These are phyloP conservation scores for Luzula sylvatica DNA, from an alignment of 176 grass and related monocot species.

Conservation along the genomic window DNA sequence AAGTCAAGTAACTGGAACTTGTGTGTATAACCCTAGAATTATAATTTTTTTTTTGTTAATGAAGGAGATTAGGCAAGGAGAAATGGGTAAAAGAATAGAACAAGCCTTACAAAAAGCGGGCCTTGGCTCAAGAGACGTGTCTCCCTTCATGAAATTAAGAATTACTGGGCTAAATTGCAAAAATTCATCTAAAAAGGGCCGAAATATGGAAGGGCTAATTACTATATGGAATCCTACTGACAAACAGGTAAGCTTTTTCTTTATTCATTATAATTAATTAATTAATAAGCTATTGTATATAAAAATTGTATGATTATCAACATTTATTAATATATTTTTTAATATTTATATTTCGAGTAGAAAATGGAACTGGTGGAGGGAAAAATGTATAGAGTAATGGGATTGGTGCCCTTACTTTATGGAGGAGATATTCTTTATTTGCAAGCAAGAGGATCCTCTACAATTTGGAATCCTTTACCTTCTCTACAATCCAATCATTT, in stretches of 20 bases:
- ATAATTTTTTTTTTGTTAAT: not conserved
- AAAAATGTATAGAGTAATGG: conserved; percentile 64
- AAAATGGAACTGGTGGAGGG: conserved; percentile 82
- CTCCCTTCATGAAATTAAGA: conserved; percentile 76
- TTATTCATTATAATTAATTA: not conserved
- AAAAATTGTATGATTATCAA: too few relatives aligned
- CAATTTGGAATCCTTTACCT: conserved; percentile 48
- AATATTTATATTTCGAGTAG: conserved; percentile 28
- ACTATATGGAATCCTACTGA: conserved; percentile 94
- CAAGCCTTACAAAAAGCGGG: conserved; percentile 56
- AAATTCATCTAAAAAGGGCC: conserved; percentile 31
- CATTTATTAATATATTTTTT: conserved; percentile 6
- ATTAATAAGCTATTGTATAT: too few relatives aligned
- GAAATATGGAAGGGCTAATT: conserved; percentile 51
- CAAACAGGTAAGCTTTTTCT: conserved; percentile 47
- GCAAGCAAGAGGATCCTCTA: conserved; percentile 72
- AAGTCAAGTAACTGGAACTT: conserved; percentile 2
- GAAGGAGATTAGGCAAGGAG: conserved; percentile 49
- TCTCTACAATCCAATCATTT: conserved; percentile 44
- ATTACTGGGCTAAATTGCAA: conserved; percentile 50
- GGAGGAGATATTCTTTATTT: conserved; percentile 46
- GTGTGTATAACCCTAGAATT: conserved; percentile 1
- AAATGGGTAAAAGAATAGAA: conserved; percentile 62
- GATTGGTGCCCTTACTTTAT: conserved; percentile 44
- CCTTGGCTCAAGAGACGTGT: conserved; percentile 71